Base-by-base conservation (phyloP, 345 rosid species). In the Salix purpurea region DNA sequence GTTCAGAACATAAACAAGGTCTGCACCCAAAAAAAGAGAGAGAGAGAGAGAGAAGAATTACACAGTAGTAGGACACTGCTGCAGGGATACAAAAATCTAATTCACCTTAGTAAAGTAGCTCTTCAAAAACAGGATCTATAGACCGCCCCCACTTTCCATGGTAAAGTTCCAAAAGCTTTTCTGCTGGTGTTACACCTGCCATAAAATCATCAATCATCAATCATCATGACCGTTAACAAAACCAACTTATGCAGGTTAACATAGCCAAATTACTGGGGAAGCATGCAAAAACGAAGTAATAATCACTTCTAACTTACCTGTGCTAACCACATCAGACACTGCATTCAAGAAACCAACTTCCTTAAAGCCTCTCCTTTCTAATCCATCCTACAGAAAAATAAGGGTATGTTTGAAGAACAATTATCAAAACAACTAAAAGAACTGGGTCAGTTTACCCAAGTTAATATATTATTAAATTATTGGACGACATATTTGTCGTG, bases 361-460 rank as follows among this genome's bases (percentile, higher is more conserved):
- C 88, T 96, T 96, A 79, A 75, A 96, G 60, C 99, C 99, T 85
- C 98, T 86, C 37, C 97, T 90, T 85, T 96, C 97, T 82, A 96
- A 80, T 74, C 99, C 98, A 78, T 90, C 98, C 99, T 93, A 86
- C 80, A 83, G 71, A 71, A 42, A 46, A 67, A 28, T 7, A 26
- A 56, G 21, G 4, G 37, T 48, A 34, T 34, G 40, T 30, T 71
- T 36, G 24, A 21, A 54, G 40, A 65, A 58, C 50, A 37, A 71
- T 74, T 21, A 67, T 65, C 62, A 34, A 80, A 1, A 11, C 26
- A 50, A 71, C 58, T 71, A 50, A 42, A 74, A 36, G 30, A 39
- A 54, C 10, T 37, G 23, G 44, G 44, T 40, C 44, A 11, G 44
- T 40, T 40, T 40, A 40, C 0, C 44, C 14, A 40, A 40, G 44